These are phyloP conservation scores for Nicotiana undulata DNA, from an alignment of 257 asterid genomes.

Conservation along the genomic window DNA sequence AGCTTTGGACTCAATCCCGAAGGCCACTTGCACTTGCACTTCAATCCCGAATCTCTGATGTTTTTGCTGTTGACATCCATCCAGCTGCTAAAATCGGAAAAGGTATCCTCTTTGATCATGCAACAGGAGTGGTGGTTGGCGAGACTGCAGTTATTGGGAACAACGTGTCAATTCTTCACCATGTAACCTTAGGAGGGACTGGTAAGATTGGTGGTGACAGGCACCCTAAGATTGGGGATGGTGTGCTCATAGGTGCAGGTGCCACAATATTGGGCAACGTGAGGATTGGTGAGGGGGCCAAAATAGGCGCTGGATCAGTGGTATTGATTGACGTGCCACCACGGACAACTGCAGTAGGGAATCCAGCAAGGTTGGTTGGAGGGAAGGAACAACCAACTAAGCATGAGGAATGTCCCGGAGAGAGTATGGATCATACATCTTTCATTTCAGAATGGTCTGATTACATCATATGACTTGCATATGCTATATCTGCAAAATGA, in stretches of 20 bases:
- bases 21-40: constrained; percentile 34
- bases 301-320: constrained; percentile 67
- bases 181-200: constrained; percentile 80
- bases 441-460: constrained; percentile 30
- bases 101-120: constrained; percentile 45
- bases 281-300: constrained; percentile 49
- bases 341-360: constrained; percentile 60
- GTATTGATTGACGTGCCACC: constrained; percentile 61
- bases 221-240: constrained; percentile 79
- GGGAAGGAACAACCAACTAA: constrained; percentile 22
- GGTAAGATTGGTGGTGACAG: constrained; percentile 73
- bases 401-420: constrained; percentile 32
- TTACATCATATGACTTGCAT: constrained; percentile 21
- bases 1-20: constrained; percentile 33
- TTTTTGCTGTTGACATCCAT: constrained; percentile 38
- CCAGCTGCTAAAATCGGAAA: constrained; percentile 41
- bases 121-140: constrained; percentile 77
- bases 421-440: constrained; percentile 39
- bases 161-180: constrained; percentile 60
- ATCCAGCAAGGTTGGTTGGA: constrained; percentile 62
- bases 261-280: constrained; percentile 63
- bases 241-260: constrained; percentile 71
- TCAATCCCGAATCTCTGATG: constrained; percentile 38
- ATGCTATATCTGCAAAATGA: neutral
- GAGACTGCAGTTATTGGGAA: constrained; percentile 86